Percentiles rank a stretch among this genome's conserved stretches.
Conservation (phyloP, 805 yeast species). For the Isabelozyma pseudorhagii region DNA sequence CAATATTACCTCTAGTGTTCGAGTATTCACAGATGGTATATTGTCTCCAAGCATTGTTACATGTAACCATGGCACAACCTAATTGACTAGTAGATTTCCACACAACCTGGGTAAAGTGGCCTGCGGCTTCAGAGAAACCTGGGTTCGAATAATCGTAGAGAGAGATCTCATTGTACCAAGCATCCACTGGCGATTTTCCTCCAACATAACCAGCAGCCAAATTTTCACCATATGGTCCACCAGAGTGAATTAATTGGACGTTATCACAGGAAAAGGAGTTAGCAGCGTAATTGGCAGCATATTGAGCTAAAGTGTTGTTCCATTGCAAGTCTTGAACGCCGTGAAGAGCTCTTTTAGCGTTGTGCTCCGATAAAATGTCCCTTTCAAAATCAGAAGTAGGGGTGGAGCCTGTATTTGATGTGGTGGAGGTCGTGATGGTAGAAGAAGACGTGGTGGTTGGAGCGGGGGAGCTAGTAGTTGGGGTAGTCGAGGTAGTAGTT, state of each 20-base stretch:
- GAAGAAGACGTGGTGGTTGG: slow-evolving; percentile 9
- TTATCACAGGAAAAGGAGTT: slow-evolving; percentile 51
- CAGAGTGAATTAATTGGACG: slow-evolving; percentile 61
- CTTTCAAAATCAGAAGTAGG: slow-evolving; percentile 17
- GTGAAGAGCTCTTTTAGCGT: slow-evolving; percentile 34
- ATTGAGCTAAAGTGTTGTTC: slow-evolving; percentile 31
- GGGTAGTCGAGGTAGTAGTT: slow-evolving; percentile 6
- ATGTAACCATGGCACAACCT: slow-evolving; percentile 62
- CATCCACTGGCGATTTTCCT: slow-evolving; percentile 56
- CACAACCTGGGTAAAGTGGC: slow-evolving; percentile 76
- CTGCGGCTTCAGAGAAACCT: slow-evolving; percentile 53
- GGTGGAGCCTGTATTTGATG: slow-evolving; percentile 12
- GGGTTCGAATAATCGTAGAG: slow-evolving; percentile 52
- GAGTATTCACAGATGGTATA: slow-evolving; percentile 71
- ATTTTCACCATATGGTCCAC: slow-evolving; percentile 73
- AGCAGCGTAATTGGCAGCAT: slow-evolving; percentile 48
- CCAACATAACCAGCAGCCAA: slow-evolving; percentile 66
- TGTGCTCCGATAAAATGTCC: slow-evolving; percentile 34
- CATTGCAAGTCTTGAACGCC: slow-evolving; percentile 28
- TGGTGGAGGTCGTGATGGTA: slow-evolving; percentile 8
- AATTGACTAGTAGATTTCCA: slow-evolving; percentile 61
- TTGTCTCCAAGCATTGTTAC: slow-evolving; percentile 49
- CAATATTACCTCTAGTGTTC: slow-evolving; percentile 51
- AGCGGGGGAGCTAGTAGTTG: slow-evolving; percentile 9
- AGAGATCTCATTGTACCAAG: slow-evolving; percentile 70